Evolutionary conservation across 805 yeast species (phyloP).

Genomic region (Starmerella vaccinii): DNA sequence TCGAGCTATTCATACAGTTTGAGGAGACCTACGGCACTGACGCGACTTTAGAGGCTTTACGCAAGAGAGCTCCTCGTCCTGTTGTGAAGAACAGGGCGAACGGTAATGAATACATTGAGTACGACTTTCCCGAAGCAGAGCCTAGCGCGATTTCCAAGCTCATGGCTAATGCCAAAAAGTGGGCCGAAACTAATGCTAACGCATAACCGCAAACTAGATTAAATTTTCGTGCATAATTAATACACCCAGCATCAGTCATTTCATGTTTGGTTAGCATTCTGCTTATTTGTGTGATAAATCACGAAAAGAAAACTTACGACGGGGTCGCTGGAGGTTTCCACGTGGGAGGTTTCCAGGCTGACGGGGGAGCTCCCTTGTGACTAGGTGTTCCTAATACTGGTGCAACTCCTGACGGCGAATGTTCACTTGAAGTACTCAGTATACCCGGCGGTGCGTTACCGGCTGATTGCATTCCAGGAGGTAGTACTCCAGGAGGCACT

Average conservation of each 20-base stretch:
- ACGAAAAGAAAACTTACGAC: neutral
- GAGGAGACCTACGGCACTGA: slow-evolving; percentile 52
- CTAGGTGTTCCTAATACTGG: neutral
- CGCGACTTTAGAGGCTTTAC: slow-evolving; percentile 33
- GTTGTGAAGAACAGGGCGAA: slow-evolving; percentile 30
- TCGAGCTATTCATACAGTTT: slow-evolving; percentile 55
- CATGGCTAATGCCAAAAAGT: slow-evolving; percentile 41
- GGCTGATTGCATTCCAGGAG: neutral
- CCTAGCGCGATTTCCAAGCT: slow-evolving; percentile 29
- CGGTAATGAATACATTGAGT: slow-evolving; percentile 45
- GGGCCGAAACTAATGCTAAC: slow-evolving; percentile 29
- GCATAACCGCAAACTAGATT: neutral
- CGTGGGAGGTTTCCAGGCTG: slow-evolving; percentile 3
- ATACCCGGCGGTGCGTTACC: neutral
- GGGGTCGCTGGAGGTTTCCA: slow-evolving; percentile 1
- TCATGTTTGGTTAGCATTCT: neutral
- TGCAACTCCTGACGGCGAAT: neutral
- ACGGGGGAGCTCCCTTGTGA: neutral
- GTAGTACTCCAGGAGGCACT: neutral
- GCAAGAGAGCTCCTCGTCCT: slow-evolving; percentile 44
- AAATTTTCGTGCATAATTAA: neutral
- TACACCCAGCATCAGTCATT: neutral
- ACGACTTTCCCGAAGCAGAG: slow-evolving; percentile 52
- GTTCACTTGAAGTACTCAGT: too few relatives aligned
- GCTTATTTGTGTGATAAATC: neutral